Base-by-base conservation (phyloP, 352 stramenopile species). In the Globisporangium mamillatum region DNA sequence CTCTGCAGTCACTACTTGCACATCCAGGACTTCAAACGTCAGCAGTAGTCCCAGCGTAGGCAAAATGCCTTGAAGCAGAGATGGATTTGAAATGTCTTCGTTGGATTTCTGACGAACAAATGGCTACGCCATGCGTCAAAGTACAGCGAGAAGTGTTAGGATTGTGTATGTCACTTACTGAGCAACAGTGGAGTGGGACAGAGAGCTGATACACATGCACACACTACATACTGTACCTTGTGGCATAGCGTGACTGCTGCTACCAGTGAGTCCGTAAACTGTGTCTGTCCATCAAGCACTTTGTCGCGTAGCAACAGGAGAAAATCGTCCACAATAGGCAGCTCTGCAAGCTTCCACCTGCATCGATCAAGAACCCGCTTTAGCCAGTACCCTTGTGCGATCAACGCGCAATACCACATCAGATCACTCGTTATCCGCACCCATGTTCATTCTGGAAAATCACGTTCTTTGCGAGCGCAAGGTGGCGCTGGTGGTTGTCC, bases 381-480 rank as follows among this genome's bases (percentile, higher is more conserved):
- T 34, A 36, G 9, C 18, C 20, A 14, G 16, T 25, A n/a, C 6
- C 34, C 1, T 8, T 32, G 16, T 55, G 48, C n/a, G 9, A 27
- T 32, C 50, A 16, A 22, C 32, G 50, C 1, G 20, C 25, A 59
- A 4, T 16, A n/a, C 41, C 41, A n/a, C 16, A 10, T 3, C 41
- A 50, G 5, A 20, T 50, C 4, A 34, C 24, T 16, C 6, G 4
- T 8, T 25, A 38, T 16, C 1, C 64, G 20, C 63, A 93, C 87
- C 87, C 87, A 1, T 70, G 60, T 62, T 90, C 84, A 64, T 91
- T 90, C 48, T 84, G 81, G 63, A 88, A 90, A 29, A 93, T 70
- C n/a, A 92, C 77, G 41, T 91, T 86, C 74, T 93, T 90, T 36
- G 84, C 80, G 27, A 94, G 76, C 24, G 88, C 88, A 56, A 93